phyloP scores from a whole-genome alignment of 768 basidiomycete species.

The Pisolithus tinctorius region DNA sequence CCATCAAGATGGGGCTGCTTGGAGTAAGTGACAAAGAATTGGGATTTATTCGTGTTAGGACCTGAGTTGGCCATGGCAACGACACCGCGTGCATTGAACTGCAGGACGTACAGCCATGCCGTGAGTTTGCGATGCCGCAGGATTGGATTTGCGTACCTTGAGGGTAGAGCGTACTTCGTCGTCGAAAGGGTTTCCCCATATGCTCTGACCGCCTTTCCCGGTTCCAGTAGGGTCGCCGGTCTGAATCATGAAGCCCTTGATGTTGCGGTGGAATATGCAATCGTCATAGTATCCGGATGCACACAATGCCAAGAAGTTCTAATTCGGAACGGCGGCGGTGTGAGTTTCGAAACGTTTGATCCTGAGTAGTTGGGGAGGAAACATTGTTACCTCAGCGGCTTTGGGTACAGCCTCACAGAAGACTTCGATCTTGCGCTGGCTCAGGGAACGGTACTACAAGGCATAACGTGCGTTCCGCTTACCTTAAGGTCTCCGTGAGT shows the following conservation, averaged over 20 bases:
- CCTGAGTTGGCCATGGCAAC: conserved; percentile 99
- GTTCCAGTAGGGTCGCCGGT: conserved; percentile 85
- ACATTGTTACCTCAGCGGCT: conserved; percentile 68
- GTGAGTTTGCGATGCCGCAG: not conserved
- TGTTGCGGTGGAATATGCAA: conserved; percentile 88
- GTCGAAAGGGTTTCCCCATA: conserved; percentile 88
- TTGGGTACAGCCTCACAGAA: conserved; percentile 98
- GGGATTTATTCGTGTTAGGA: conserved; percentile 86
- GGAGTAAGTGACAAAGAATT: conserved; percentile 85
- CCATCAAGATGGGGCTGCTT: conserved; percentile 94
- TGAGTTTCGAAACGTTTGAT: too few species aligned
- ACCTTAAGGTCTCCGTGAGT: conserved; percentile 95
- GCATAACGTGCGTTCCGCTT: conserved; percentile 6
- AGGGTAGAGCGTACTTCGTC: conserved; percentile 94
- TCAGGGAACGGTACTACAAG: not conserved
- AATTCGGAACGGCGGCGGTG: too few species aligned
- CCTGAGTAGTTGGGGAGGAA: too few species aligned
- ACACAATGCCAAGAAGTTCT: conserved; percentile 96
- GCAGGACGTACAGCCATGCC: not conserved
- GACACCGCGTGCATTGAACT: conserved; percentile 95
- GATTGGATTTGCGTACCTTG: conserved; percentile 50
- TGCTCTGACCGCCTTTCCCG: conserved; percentile 95
- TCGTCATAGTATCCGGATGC: conserved; percentile 84
- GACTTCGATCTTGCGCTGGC: conserved; percentile 67
- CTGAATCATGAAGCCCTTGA: conserved; percentile 95